These are phyloP conservation scores for Dactylonectria macrodidyma DNA, from an alignment of 2,329 filamentous ascomycete species.

Conservation along the genomic window DNA sequence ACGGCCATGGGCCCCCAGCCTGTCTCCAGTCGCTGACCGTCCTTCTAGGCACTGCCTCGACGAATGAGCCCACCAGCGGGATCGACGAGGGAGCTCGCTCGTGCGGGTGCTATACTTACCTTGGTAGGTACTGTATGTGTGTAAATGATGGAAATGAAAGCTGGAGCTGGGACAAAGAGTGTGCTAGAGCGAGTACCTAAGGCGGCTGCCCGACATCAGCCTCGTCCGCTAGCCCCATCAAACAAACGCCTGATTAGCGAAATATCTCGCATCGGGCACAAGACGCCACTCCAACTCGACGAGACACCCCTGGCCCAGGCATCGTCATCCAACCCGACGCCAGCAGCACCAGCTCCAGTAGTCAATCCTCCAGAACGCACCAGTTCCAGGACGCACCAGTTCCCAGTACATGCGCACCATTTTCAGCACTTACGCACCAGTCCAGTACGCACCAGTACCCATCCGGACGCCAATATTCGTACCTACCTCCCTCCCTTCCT, in stretches of 20 bases:
- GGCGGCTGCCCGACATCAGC: conserved; percentile 29
- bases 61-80: conserved; percentile 47
- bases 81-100: conserved; percentile 44
- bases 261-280: conserved; percentile 36
- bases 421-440: not conserved
- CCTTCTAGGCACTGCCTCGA: conserved; percentile 49
- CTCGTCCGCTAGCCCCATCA: conserved; percentile 29
- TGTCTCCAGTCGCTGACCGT: conserved; percentile 42
- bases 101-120: not conserved
- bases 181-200: too few species aligned
- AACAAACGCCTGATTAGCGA: conserved; percentile 40
- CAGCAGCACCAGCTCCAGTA: conserved; percentile 8
- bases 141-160: conserved; percentile 36
- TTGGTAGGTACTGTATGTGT: conserved; percentile 17
- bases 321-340: conserved; percentile 44
- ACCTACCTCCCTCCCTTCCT: conserved; percentile 32
- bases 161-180: conserved; percentile 13
- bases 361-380: not conserved
- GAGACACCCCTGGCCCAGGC: conserved; percentile 43
- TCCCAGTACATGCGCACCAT: conserved; percentile 1
- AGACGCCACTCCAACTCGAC: conserved; percentile 31
- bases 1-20: conserved; percentile 43
- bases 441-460: conserved; percentile 36
- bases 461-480: conserved; percentile 44
- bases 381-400: conserved; percentile 31